Percentiles rank a stretch among this genome's conserved stretches.
Evolutionary conservation across 768 basidiomycete genomes (phyloP).

Genomic region (Hygrophorus pudorinus): DNA sequence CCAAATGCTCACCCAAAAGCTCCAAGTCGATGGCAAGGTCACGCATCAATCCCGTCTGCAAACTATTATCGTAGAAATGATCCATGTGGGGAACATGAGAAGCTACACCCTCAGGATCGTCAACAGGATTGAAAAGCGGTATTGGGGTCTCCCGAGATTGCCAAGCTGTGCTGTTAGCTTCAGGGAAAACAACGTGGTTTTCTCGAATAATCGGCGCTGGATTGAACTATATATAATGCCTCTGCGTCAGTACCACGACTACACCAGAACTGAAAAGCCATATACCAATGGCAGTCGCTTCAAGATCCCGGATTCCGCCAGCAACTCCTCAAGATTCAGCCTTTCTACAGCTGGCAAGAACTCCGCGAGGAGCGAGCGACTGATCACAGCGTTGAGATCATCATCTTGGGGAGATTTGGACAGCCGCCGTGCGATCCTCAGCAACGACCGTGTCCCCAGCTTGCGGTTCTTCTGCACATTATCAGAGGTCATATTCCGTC

Average conservation of each 20-base stretch:
- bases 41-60: slow-evolving; percentile 58
- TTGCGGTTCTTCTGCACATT: slow-evolving; percentile 51
- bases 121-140: slow-evolving; percentile 35
- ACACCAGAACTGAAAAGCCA: not conserved
- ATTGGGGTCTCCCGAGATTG: slow-evolving; percentile 26
- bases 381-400: slow-evolving; percentile 39
- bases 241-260: not conserved
- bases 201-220: slow-evolving; percentile 33
- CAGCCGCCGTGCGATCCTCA: slow-evolving; percentile 43
- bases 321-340: slow-evolving; percentile 39
- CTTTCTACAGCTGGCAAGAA: slow-evolving; percentile 53
- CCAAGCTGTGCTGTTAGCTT: slow-evolving; percentile 24
- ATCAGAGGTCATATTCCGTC: slow-evolving; percentile 43
- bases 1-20: slow-evolving; percentile 51
- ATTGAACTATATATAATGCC: slow-evolving; percentile 29
- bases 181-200: slow-evolving; percentile 36
- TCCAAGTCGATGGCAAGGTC: slow-evolving; percentile 57
- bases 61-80: slow-evolving; percentile 60
- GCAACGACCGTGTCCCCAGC: slow-evolving; percentile 50
- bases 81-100: slow-evolving; percentile 61
- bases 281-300: slow-evolving; percentile 28
- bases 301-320: slow-evolving; percentile 40
- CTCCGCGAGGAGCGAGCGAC: slow-evolving; percentile 42
- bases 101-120: slow-evolving; percentile 44
- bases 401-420: slow-evolving; percentile 33